phyloP scores from a whole-genome alignment of 2,329 filamentous ascomycete species.

The Didymosphaeria variabile region DNA sequence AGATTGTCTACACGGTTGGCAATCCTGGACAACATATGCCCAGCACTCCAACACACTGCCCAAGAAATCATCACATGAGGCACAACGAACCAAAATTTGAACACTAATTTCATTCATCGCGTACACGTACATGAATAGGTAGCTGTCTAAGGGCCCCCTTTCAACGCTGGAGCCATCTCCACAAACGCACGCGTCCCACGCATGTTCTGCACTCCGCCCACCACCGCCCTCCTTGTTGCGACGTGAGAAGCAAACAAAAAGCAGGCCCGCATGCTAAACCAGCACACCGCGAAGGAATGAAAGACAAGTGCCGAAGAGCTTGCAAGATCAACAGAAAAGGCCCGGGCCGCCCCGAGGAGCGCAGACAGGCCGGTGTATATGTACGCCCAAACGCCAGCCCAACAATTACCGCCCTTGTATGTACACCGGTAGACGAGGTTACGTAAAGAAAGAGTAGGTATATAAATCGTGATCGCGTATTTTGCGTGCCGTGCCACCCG shows the following conservation, averaged over 20 bases:
- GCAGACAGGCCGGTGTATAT: conserved; percentile 14
- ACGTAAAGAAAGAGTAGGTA: conserved; percentile 18
- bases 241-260: not conserved
- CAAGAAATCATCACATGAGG: no score
- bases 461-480: conserved; percentile 16
- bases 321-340: conserved; percentile 3
- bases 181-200: not conserved
- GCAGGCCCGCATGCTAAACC: not conserved
- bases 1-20: no score
- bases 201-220: not conserved
- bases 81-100: not conserved
- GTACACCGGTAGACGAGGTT: conserved; percentile 20
- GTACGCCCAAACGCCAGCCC: conserved; percentile 18
- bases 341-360: conserved; percentile 1
- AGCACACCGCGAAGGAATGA: conserved; percentile 12
- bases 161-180: not conserved
- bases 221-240: not conserved
- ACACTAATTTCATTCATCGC: conserved; percentile 7
- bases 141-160: not conserved
- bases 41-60: no score
- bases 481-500: conserved; percentile 12
- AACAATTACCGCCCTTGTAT: conserved; percentile 17
- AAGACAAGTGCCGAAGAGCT: conserved; percentile 9
- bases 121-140: conserved; percentile 9
- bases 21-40: no score